Conservation (phyloP, 352 stramenopile species). For the Phytophthora multivora region DNA sequence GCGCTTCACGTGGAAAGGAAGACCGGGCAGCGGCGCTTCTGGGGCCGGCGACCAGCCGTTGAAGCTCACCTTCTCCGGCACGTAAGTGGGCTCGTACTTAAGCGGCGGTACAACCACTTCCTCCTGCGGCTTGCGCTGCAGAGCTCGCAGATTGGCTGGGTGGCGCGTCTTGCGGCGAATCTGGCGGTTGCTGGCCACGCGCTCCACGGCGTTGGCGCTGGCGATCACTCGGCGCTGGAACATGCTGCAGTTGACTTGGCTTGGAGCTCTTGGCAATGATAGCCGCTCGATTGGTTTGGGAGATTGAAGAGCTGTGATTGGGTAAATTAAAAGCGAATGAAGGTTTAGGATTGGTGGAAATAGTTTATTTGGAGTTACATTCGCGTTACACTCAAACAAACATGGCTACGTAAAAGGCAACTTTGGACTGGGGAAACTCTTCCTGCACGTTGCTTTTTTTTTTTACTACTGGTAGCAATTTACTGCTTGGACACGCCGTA, state of each 20-base stretch:
- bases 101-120: constrained; percentile 66
- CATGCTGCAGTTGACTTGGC: constrained; percentile 44
- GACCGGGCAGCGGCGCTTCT: constrained; percentile 56
- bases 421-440: neutral
- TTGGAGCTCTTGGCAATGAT: constrained; percentile 30
- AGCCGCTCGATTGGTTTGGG: constrained; percentile 34
- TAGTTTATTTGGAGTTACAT: neutral
- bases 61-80: constrained; percentile 85
- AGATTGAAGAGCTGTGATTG: constrained; percentile 1
- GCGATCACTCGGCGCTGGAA: constrained; percentile 69
- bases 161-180: constrained; percentile 85
- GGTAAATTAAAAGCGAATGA: neutral
- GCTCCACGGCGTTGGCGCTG: constrained; percentile 51
- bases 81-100: constrained; percentile 84
- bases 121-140: constrained; percentile 65
- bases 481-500: constrained; percentile 66
- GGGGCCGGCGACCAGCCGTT: constrained; percentile 86
- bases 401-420: constrained; percentile 4
- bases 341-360: constrained; percentile 13
- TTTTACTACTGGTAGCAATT: constrained; percentile 1
- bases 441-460: neutral
- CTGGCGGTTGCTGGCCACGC: constrained; percentile 85
- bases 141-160: constrained; percentile 66
- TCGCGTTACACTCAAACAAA: neutral
- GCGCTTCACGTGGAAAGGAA: constrained; percentile 85